Conservation (phyloP, 345 rosid species). For the Corchorus olitorius region DNA sequence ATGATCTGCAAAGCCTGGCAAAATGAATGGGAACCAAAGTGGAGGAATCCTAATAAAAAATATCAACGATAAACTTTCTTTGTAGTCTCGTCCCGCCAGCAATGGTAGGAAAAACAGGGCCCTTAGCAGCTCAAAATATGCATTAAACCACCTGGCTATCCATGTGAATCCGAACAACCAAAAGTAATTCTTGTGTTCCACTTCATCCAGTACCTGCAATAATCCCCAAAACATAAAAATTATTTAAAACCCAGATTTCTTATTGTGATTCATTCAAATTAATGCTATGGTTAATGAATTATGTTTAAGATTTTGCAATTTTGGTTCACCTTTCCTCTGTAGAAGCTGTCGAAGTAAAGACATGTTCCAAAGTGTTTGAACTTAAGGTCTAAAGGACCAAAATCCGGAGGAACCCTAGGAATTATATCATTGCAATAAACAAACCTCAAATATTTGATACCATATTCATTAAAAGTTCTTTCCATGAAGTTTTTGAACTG, state of each 20-base stretch:
- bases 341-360: conserved; percentile 55
- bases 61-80: not conserved
- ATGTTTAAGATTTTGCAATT: too few relatives aligned
- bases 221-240: not conserved
- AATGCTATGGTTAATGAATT: too few relatives aligned
- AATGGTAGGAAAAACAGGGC: conserved; percentile 10
- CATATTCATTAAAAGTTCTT: conserved; percentile 27
- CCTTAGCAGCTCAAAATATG: not conserved
- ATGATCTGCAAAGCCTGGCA: not conserved
- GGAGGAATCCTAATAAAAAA: not conserved
- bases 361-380: conserved; percentile 72
- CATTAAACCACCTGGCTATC: not conserved
- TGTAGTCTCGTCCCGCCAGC: conserved; percentile 1
- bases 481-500: conserved; percentile 53
- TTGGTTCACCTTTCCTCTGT: conserved; percentile 50
- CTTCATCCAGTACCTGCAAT: conserved; percentile 7
- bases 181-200: conserved; percentile 1
- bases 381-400: conserved; percentile 22
- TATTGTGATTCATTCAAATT: too few relatives aligned
- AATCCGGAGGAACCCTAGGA: conserved; percentile 56
- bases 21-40: not conserved
- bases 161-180: not conserved
- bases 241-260: not conserved
- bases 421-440: conserved; percentile 62
- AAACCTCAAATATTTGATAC: conserved; percentile 52